These are phyloP conservation scores for Gossypium trilobum DNA, from an alignment of 441 rosid species.

Conservation along the genomic window DNA sequence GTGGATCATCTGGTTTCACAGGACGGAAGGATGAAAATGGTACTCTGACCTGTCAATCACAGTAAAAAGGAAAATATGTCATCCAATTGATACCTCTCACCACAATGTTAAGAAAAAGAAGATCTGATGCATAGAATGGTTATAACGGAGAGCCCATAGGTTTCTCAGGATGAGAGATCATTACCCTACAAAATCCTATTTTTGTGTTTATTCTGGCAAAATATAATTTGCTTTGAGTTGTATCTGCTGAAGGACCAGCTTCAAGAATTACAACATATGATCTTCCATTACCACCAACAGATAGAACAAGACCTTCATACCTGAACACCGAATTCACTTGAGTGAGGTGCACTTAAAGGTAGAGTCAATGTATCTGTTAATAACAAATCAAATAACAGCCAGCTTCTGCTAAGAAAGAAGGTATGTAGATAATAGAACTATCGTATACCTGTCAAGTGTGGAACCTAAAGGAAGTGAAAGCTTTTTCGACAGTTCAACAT, in stretches of 20 bases:
- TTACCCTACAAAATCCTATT: constrained; percentile 87
- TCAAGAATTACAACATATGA: constrained; percentile 81
- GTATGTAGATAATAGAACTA: constrained; percentile 12
- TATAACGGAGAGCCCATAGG: background rate
- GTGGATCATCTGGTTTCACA: constrained; percentile 90
- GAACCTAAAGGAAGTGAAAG: constrained; percentile 69
- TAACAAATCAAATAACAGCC: background rate
- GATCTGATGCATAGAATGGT: background rate
- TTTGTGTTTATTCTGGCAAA: constrained; percentile 81
- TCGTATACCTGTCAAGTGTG: constrained; percentile 77
- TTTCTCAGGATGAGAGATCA: constrained; percentile 8
- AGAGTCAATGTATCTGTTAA: constrained; percentile 3
- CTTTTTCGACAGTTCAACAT: constrained; percentile 73
- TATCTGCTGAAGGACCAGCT: constrained; percentile 88
- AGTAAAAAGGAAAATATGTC: constrained; percentile 7
- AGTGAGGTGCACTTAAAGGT: constrained; percentile 11
- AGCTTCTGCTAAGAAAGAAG: background rate
- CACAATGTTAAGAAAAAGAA: background rate
- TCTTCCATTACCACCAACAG: constrained; percentile 96
- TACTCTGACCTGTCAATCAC: constrained; percentile 65
- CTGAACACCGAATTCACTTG: constrained; percentile 27
- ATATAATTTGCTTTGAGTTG: constrained; percentile 74
- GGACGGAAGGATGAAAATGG: constrained; percentile 92
- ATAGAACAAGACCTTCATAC: constrained; percentile 81
- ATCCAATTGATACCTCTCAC: background rate